These are phyloP conservation scores for Jasminum sambac DNA, from an alignment of 257 asterid genomes.

Conservation along the genomic window DNA sequence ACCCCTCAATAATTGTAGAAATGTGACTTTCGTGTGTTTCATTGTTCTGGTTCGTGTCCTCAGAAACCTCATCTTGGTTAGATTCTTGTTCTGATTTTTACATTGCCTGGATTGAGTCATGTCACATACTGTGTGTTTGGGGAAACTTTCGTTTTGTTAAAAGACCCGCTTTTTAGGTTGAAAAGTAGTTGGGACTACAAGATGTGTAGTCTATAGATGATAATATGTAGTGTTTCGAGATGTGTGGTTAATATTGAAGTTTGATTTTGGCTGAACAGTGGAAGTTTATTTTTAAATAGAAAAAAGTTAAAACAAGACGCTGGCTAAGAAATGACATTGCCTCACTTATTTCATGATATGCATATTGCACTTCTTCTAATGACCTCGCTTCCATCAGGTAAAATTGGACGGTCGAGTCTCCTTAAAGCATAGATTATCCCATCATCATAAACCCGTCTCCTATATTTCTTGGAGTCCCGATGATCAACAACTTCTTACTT, in stretches of 20 bases:
- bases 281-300: too few species aligned
- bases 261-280: too few species aligned
- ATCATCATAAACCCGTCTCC: slow-evolving; percentile 77
- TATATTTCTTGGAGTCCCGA: slow-evolving; percentile 85
- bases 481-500: slow-evolving; percentile 72
- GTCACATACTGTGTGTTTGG: background rate
- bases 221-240: too few species aligned
- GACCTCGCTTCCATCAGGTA: slow-evolving; percentile 45
- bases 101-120: background rate
- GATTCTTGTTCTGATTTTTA: slow-evolving; percentile 4
- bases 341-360: background rate
- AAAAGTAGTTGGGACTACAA: too few species aligned
- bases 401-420: slow-evolving; percentile 46
- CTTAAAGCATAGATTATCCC: slow-evolving; percentile 52
- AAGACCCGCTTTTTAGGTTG: too few species aligned
- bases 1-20: background rate
- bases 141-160: too few species aligned
- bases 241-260: too few species aligned
- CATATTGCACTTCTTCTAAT: slow-evolving; percentile 7
- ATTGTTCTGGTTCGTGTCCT: slow-evolving; percentile 10
- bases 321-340: background rate
- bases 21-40: background rate
- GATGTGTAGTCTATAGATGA: too few species aligned
- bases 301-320: too few species aligned
- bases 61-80: slow-evolving; percentile 6